These are phyloP conservation scores for Naematelia encephala DNA, from an alignment of 768 basidiomycete species.

Conservation along the genomic window DNA sequence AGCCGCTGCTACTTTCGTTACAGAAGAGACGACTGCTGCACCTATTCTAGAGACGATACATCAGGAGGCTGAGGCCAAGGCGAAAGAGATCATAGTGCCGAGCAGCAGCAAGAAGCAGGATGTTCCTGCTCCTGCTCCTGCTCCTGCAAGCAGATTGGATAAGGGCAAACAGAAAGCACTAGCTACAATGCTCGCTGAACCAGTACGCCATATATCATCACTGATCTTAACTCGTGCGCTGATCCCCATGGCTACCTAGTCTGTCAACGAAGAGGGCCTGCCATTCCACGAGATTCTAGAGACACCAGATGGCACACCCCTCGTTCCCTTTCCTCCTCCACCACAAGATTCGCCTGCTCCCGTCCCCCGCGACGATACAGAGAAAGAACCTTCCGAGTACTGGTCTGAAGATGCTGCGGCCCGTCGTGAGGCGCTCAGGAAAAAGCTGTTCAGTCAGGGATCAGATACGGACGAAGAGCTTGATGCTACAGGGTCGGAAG, in stretches of 20 bases:
- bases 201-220: neutral
- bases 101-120: neutral
- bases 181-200: neutral
- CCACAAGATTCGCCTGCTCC: neutral
- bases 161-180: neutral
- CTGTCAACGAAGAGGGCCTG: conserved; percentile 38
- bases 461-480: conserved; percentile 14
- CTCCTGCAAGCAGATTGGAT: neutral
- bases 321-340: conserved; percentile 15
- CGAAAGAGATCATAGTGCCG: neutral
- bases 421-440: conserved; percentile 18
- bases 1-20: too few species aligned
- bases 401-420: conserved; percentile 28
- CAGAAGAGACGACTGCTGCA: too few species aligned
- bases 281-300: conserved; percentile 43
- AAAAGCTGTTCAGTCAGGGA: conserved; percentile 25
- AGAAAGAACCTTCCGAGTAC: conserved; percentile 21
- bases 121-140: neutral
- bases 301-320: conserved; percentile 20
- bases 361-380: neutral
- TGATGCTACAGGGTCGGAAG: conserved; percentile 3
- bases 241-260: too few species aligned
- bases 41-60: too few species aligned
- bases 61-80: neutral
- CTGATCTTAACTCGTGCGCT: too few species aligned